Conservation (phyloP, 2,329 filamentous ascomycete genomes). For the Ophiocordyceps camponoti-floridani region DNA sequence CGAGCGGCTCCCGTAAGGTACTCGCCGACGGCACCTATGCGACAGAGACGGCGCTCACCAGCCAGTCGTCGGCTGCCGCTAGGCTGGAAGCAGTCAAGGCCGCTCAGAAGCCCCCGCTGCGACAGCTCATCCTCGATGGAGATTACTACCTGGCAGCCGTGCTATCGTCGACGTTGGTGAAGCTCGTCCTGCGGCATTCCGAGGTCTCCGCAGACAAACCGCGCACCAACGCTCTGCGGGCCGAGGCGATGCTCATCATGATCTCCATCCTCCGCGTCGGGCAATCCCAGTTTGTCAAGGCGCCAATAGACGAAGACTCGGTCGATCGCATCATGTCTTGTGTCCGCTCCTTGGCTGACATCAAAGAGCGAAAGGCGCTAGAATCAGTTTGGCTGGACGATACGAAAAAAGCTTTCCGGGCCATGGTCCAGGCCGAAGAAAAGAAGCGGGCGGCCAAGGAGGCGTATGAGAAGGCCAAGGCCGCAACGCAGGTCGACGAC, state of each 20-base stretch:
- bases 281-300: conserved; percentile 97
- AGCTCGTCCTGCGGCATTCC: conserved; percentile 92
- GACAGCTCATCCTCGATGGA: conserved; percentile 88
- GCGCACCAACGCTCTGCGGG: conserved; percentile 82
- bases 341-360: conserved; percentile 80
- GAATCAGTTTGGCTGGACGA: conserved; percentile 89
- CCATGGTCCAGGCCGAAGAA: conserved; percentile 94
- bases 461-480: conserved; percentile 81
- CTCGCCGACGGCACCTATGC: conserved; percentile 95
- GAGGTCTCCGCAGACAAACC: conserved; percentile 76
- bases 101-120: conserved; percentile 84
- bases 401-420: conserved; percentile 85
- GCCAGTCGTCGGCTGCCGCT: conserved; percentile 73
- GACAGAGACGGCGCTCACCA: conserved; percentile 89
- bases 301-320: conserved; percentile 92
- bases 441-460: conserved; percentile 95
- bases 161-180: conserved; percentile 87
- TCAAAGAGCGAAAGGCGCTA: conserved; percentile 73
- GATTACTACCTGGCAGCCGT: conserved; percentile 95
- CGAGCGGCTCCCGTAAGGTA: conserved; percentile 76
- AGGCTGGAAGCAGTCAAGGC: conserved; percentile 93
- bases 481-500: conserved; percentile 87
- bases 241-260: conserved; percentile 99
- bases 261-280: conserved; percentile 96
- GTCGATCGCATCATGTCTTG: conserved; percentile 98